A percentile compares a stretch with the other conserved stretches of the same genome.
Conservation (phyloP, 192 early-diverging fungal species). For the Backusella sp. region DNA sequence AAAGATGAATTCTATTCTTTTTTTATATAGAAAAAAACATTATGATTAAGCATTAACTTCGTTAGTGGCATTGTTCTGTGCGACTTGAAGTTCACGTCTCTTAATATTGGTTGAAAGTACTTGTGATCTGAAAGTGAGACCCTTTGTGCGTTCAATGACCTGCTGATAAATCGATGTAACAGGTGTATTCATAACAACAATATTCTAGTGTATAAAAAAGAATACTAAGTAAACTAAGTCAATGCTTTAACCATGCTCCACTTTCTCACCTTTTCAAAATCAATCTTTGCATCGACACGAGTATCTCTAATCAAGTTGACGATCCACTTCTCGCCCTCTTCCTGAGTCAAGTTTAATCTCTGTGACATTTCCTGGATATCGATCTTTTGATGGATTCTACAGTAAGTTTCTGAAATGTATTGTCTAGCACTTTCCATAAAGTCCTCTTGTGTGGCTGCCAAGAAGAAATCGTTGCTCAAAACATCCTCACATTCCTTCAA, state of each 20-base stretch:
- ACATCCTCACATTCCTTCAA: constrained; percentile 87
- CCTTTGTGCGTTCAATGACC: constrained; percentile 92
- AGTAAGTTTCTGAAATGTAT: constrained; percentile 96
- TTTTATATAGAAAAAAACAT: not conserved
- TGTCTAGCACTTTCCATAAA: constrained; percentile 93
- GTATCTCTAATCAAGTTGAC: constrained; percentile 96
- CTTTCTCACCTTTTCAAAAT: constrained; percentile 71
- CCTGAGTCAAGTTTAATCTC: constrained; percentile 82
- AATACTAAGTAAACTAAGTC: not conserved
- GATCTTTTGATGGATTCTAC: constrained; percentile 95
- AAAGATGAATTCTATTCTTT: not conserved
- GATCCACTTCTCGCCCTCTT: constrained; percentile 97
- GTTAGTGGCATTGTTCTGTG: constrained; percentile 20
- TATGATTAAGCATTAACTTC: constrained; percentile 17
- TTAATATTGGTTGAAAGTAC: constrained; percentile 87
- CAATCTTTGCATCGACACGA: constrained; percentile 96
- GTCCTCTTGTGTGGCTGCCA: constrained; percentile 83
- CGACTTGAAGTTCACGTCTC: constrained; percentile 66
- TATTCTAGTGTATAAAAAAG: constrained; percentile 52
- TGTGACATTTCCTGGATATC: constrained; percentile 82
- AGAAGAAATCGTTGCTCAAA: constrained; percentile 88
- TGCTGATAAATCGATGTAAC: constrained; percentile 89
- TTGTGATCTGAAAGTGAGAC: constrained; percentile 87
- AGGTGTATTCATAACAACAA: constrained; percentile 90
- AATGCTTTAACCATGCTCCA: not conserved